Conservation (phyloP, 1,284 basidiomycete genomes). For the Leccinum laetum region DNA sequence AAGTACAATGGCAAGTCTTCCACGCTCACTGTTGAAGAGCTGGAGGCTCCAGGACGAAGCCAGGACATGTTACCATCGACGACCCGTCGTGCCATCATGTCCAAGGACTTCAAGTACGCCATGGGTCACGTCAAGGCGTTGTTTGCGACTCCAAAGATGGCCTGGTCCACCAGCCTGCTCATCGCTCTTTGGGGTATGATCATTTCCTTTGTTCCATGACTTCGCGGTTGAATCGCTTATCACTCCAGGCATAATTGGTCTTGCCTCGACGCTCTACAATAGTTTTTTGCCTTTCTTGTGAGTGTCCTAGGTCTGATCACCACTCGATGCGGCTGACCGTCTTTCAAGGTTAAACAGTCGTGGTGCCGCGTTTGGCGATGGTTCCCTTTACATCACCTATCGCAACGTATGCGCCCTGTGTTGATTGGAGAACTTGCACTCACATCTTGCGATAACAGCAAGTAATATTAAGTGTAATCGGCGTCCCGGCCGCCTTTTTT, state of each 20-base stretch:
- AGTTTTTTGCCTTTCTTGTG: slow-evolving; percentile 55
- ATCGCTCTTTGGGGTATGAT: slow-evolving; percentile 54
- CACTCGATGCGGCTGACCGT: slow-evolving; percentile 5
- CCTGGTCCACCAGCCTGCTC: slow-evolving; percentile 55
- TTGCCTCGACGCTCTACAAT: slow-evolving; percentile 62
- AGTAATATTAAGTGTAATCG: slow-evolving; percentile 62
- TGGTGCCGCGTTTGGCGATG: slow-evolving; percentile 49
- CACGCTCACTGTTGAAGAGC: slow-evolving; percentile 41
- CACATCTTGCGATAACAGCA: slow-evolving; percentile 34
- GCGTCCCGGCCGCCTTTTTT: slow-evolving; percentile 66
- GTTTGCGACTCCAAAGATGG: slow-evolving; percentile 56
- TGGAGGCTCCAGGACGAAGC: slow-evolving; percentile 28
- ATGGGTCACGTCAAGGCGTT: slow-evolving; percentile 49
- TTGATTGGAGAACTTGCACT: neutral
- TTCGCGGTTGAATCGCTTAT: neutral
- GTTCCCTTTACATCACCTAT: slow-evolving; percentile 49
- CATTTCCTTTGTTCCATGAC: neutral
- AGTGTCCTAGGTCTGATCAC: slow-evolving; percentile 15
- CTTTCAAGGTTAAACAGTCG: slow-evolving; percentile 42
- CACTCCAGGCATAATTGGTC: slow-evolving; percentile 52
- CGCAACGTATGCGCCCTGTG: slow-evolving; percentile 42
- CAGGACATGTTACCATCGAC: neutral
- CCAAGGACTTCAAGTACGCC: slow-evolving; percentile 39
- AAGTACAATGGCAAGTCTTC: slow-evolving; percentile 51
- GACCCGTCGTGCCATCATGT: slow-evolving; percentile 26